Evolutionary conservation across 73 alveolate genomes (phyloP).

Genomic region (Symbiodinium natans): DNA sequence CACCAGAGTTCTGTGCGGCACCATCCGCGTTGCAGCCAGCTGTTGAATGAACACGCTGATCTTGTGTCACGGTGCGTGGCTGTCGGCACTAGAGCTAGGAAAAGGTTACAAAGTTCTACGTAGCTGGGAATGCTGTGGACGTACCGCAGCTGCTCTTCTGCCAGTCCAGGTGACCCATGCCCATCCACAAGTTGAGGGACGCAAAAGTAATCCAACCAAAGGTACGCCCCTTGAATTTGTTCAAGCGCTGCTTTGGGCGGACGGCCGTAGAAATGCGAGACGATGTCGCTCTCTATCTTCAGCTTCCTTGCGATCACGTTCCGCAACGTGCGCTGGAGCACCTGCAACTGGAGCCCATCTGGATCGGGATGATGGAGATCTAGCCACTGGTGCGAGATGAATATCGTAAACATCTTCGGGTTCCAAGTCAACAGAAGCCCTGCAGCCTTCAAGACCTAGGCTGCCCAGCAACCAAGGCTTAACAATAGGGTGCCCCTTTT

Average conservation of each 20-base stretch:
- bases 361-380: neutral
- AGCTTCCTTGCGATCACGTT: neutral
- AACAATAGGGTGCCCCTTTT: no score
- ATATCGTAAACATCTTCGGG: neutral
- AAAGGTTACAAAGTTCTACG: neutral
- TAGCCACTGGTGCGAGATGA: neutral
- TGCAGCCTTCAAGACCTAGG: neutral
- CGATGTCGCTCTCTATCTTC: neutral
- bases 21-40: conserved; percentile 5
- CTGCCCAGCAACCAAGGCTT: no score
- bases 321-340: neutral
- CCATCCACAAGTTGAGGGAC: neutral
- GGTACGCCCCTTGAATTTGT: neutral
- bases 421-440: neutral
- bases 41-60: neutral
- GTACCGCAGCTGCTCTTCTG: neutral
- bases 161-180: neutral
- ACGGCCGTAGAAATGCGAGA: neutral
- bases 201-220: neutral
- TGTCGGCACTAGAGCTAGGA: neutral
- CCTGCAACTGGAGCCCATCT: neutral
- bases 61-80: neutral
- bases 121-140: neutral
- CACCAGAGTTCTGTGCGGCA: conserved; percentile 7
- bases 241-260: neutral